Percentiles rank a stretch among this genome's conserved stretches.
phyloP scores from a whole-genome alignment of 805 yeast genomes.

The Wickerhamomyces canadensis region DNA sequence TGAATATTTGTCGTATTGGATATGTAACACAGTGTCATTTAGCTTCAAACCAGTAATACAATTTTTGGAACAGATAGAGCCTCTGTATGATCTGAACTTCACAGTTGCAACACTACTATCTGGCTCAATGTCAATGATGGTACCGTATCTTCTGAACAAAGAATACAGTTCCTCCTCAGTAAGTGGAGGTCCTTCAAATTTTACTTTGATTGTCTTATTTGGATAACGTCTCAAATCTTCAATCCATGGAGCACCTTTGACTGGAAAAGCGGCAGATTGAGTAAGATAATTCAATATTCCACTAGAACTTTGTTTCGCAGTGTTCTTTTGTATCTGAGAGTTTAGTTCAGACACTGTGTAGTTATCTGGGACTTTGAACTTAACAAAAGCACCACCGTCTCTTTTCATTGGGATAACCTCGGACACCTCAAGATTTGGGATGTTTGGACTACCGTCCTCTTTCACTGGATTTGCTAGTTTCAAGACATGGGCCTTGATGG shows the following conservation, averaged over 20 bases:
- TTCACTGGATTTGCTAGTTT: slow-evolving; percentile 33
- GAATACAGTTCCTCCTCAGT: slow-evolving; percentile 79
- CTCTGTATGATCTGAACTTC: slow-evolving; percentile 47
- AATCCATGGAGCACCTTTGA: slow-evolving; percentile 93
- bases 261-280: slow-evolving; percentile 57
- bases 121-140: slow-evolving; percentile 68
- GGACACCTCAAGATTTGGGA: slow-evolving; percentile 41
- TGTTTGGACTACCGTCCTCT: slow-evolving; percentile 23
- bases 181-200: slow-evolving; percentile 71
- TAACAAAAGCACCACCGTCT: slow-evolving; percentile 94
- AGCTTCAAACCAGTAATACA: slow-evolving; percentile 78
- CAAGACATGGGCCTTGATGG: slow-evolving; percentile 34
- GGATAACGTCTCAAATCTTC: slow-evolving; percentile 86
- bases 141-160: slow-evolving; percentile 82
- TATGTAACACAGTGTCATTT: slow-evolving; percentile 62
- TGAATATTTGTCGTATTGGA: slow-evolving; percentile 60
- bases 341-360: slow-evolving; percentile 48
- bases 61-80: slow-evolving; percentile 83
- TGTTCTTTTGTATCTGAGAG: slow-evolving; percentile 42
- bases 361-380: slow-evolving; percentile 55
- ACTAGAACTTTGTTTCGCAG: slow-evolving; percentile 32
- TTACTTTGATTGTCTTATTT: slow-evolving; percentile 52
- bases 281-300: slow-evolving; percentile 37
- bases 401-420: slow-evolving; percentile 65
- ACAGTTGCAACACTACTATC: slow-evolving; percentile 44